Evolutionary conservation across 257 asterid genomes (phyloP).

Genomic region (Fraxinus americana): DNA sequence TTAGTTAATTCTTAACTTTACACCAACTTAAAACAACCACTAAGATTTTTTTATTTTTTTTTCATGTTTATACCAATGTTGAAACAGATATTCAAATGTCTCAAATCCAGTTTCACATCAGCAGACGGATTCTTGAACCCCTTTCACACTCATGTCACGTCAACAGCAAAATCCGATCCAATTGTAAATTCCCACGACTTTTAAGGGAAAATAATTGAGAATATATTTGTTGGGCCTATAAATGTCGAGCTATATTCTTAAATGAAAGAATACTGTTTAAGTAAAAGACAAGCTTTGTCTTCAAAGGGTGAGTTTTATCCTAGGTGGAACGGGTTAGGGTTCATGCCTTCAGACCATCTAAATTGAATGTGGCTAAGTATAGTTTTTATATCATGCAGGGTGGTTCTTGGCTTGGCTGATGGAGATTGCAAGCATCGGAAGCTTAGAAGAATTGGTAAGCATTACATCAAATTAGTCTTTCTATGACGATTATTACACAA

Average conservation of each 20-base stretch:
- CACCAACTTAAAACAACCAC: constrained; percentile 35
- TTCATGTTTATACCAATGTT: constrained; percentile 33
- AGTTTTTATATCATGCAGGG: constrained; percentile 31
- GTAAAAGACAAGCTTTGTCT: constrained; percentile 34
- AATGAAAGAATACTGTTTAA: constrained; percentile 21
- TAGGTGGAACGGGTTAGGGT: too few relatives aligned
- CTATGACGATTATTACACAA: neutral
- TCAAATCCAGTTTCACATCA: constrained; percentile 61
- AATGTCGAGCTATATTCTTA: constrained; percentile 23
- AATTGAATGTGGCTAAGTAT: neutral
- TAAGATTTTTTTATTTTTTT: constrained; percentile 9
- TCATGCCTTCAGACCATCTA: neutral
- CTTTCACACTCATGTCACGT: too few relatives aligned
- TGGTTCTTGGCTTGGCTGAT: constrained; percentile 14
- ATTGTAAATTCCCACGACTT: constrained; percentile 36
- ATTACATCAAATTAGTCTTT: neutral
- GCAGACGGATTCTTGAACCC: too few relatives aligned
- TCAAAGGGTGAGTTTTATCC: constrained; percentile 22
- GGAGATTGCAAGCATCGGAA: constrained; percentile 60
- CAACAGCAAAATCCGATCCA: too few relatives aligned
- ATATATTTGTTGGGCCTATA: constrained; percentile 35
- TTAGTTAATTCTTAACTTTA: constrained; percentile 16
- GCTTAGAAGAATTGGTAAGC: constrained; percentile 62
- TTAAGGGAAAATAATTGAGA: constrained; percentile 21
- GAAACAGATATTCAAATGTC: constrained; percentile 33